A percentile compares a stretch with the other conserved stretches of the same genome.
phyloP scores from a whole-genome alignment of 352 stramenopile genomes.

The Lagenidium giganteum region DNA sequence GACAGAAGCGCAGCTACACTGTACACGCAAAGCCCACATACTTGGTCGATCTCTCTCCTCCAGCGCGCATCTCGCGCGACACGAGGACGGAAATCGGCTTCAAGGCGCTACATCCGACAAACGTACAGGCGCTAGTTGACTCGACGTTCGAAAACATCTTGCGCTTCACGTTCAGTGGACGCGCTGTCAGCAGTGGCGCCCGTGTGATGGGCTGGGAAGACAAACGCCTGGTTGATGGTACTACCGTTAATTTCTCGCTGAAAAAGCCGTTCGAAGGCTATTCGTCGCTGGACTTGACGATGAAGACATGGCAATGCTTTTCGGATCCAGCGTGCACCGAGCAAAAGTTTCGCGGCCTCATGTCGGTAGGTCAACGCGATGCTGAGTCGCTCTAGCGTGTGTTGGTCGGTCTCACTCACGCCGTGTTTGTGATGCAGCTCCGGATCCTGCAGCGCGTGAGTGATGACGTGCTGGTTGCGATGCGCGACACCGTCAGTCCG shows the following conservation, averaged over 20 bases:
- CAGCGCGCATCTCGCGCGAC: constrained; percentile 20
- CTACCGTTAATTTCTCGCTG: constrained; percentile 59
- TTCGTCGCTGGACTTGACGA: constrained; percentile 40
- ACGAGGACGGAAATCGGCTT: constrained; percentile 46
- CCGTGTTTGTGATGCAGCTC: constrained; percentile 16
- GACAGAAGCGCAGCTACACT: constrained; percentile 14
- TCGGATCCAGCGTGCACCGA: constrained; percentile 53
- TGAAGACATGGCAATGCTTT: constrained; percentile 63
- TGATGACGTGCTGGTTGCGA: constrained; percentile 62
- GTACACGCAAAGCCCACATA: constrained; percentile 28
- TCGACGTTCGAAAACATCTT: constrained; percentile 45
- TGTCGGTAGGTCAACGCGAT: constrained; percentile 30
- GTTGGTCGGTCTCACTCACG: constrained; percentile 1
- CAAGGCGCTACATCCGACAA: constrained; percentile 25
- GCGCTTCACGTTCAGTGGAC: constrained; percentile 46
- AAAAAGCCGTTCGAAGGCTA: constrained; percentile 44
- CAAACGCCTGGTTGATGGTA: constrained; percentile 42
- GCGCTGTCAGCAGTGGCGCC: constrained; percentile 36
- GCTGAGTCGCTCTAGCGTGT: not conserved
- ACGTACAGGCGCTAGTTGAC: constrained; percentile 30
- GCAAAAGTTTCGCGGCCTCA: constrained; percentile 54
- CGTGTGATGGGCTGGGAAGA: constrained; percentile 66
- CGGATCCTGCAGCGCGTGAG: constrained; percentile 64
- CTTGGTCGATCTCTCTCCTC: constrained; percentile 19
- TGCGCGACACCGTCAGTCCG: constrained; percentile 42